Conservation (phyloP, 371 early-diverging fungal species). For the Mortierella sp. region DNA sequence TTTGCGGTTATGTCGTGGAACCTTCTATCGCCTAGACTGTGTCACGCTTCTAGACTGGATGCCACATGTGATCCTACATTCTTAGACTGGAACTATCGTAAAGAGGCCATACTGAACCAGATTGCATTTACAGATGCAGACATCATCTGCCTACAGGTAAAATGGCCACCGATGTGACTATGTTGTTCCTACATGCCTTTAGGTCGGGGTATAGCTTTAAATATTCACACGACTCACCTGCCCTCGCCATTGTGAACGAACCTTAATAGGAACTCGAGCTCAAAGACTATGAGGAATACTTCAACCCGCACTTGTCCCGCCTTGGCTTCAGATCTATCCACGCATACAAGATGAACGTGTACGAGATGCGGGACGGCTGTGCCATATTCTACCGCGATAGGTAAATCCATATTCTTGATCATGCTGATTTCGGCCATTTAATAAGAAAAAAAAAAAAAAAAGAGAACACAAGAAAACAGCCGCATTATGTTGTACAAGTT, state of each 20-base stretch:
- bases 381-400: conserved; percentile 58
- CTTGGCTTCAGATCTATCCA: conserved; percentile 55
- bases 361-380: conserved; percentile 58
- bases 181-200: background rate
- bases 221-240: background rate
- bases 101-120: conserved; percentile 46
- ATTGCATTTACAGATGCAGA: conserved; percentile 52
- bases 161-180: too few relatives aligned
- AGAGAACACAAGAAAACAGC: background rate
- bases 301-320: conserved; percentile 42
- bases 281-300: conserved; percentile 50
- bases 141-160: conserved; percentile 52
- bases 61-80: conserved; percentile 31
- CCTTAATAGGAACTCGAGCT: conserved; percentile 44
- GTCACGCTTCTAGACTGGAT: conserved; percentile 46
- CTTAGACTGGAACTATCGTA: conserved; percentile 56
- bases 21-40: conserved; percentile 49
- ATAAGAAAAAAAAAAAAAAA: background rate
- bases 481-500: background rate
- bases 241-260: background rate
- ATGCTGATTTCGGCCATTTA: background rate
- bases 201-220: background rate
- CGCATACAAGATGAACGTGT: conserved; percentile 54
- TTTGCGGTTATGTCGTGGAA: conserved; percentile 59
- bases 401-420: conserved; percentile 14